Evolutionary conservation across 1,284 basidiomycete species (phyloP).

Genomic region (Phellinidium pouzarii): DNA sequence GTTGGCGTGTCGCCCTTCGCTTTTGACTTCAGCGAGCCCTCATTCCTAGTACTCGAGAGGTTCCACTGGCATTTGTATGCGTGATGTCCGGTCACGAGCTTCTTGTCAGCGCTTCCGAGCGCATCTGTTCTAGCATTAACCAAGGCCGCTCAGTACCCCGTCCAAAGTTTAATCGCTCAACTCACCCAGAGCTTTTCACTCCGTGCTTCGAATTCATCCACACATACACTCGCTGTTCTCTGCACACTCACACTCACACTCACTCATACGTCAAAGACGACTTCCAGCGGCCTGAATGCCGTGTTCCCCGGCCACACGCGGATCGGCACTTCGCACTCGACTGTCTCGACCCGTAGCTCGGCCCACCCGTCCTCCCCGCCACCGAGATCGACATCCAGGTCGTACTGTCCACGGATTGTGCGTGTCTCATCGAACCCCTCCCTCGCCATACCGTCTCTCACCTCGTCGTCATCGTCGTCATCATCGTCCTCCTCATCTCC

Average conservation of each 20-base stretch:
- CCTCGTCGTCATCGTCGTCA: constrained; percentile 20
- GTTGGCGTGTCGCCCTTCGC: too few relatives aligned
- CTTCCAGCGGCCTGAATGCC: constrained; percentile 73
- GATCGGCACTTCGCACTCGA: constrained; percentile 90
- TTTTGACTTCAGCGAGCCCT: too few relatives aligned
- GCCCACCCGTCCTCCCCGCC: constrained; percentile 59
- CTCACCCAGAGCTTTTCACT: not conserved
- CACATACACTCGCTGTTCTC: not conserved
- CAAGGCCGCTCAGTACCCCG: not conserved
- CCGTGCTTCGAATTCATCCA: not conserved
- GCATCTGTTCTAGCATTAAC: not conserved
- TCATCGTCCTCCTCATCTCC: constrained; percentile 38
- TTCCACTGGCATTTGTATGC: not conserved
- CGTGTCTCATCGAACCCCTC: constrained; percentile 35
- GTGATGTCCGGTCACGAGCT: not conserved
- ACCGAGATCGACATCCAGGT: constrained; percentile 43
- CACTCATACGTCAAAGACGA: constrained; percentile 50
- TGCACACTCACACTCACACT: not conserved
- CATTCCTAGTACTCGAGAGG: too few relatives aligned
- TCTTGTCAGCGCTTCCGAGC: not conserved
- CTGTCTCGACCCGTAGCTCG: constrained; percentile 66
- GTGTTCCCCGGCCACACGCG: constrained; percentile 85
- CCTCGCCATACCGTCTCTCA: constrained; percentile 11
- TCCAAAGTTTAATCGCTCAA: not conserved
- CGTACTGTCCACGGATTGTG: constrained; percentile 36